A percentile compares a stretch with the other conserved stretches of the same genome.
These are phyloP conservation scores for Naganishia randhawae DNA, from an alignment of 768 basidiomycete genomes.

Conservation along the genomic window DNA sequence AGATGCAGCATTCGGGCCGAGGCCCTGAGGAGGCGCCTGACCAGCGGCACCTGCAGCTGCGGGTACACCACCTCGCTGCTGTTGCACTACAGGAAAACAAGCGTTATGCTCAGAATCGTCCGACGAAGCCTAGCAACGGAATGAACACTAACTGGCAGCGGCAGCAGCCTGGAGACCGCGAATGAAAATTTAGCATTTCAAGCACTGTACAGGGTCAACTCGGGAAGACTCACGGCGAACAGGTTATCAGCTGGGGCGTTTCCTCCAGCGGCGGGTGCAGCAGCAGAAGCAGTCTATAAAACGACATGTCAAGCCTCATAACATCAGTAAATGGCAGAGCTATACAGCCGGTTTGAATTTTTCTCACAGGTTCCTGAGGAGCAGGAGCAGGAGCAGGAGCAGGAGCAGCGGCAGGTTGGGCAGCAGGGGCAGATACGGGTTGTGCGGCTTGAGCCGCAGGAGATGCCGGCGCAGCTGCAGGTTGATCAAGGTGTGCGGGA, in stretches of 20 bases:
- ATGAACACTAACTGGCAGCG: conserved; percentile 44
- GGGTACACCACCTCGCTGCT: conserved; percentile 43
- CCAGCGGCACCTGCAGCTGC: conserved; percentile 33
- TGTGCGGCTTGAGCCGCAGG: conserved; percentile 47
- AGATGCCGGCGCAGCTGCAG: conserved; percentile 55
- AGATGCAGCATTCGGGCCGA: conserved; percentile 51
- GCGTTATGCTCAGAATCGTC: neutral
- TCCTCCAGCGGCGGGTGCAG: conserved; percentile 37
- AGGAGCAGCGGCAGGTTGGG: conserved; percentile 51
- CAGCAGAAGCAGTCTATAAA: conserved; percentile 31
- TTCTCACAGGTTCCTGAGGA: conserved; percentile 34
- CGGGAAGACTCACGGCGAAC: conserved; percentile 63
- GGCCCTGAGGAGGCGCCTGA: conserved; percentile 33
- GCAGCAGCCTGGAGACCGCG: conserved; percentile 41
- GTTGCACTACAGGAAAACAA: conserved; percentile 36
- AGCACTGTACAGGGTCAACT: too few relatives aligned
- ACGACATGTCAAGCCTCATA: neutral
- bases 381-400: conserved; percentile 52
- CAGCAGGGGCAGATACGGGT: conserved; percentile 55
- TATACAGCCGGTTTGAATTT: neutral
- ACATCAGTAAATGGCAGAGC: neutral
- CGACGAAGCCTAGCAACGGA: too few relatives aligned
- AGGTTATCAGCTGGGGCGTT: conserved; percentile 66
- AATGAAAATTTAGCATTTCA: neutral
- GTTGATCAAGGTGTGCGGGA: conserved; percentile 33